Evolutionary conservation across 169 alveolate genomes (phyloP).

Genomic region (Plasmodium sp.): DNA sequence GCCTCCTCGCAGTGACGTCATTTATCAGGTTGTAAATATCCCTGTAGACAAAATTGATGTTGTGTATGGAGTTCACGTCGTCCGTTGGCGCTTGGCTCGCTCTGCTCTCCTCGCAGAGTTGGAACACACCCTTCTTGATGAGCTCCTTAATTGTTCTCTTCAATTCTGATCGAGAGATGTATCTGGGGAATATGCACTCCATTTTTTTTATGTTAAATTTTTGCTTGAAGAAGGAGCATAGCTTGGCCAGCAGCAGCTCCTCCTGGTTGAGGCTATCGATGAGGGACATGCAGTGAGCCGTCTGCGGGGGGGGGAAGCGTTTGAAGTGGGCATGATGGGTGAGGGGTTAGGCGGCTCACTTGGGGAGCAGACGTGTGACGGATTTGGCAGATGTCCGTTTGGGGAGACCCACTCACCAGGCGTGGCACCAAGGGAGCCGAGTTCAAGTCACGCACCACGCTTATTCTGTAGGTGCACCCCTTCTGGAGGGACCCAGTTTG

Average conservation of each 20-base stretch:
- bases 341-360: not conserved
- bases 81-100: not conserved
- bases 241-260: conserved; percentile 79
- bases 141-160: conserved; percentile 67
- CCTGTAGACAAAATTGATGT: conserved; percentile 46
- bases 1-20: not conserved
- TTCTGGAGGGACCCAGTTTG: not conserved
- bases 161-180: conserved; percentile 70
- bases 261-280: conserved; percentile 78
- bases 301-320: not conserved
- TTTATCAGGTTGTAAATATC: conserved; percentile 28
- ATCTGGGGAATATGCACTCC: conserved; percentile 79
- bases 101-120: conserved; percentile 41
- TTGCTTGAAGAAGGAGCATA: conserved; percentile 77
- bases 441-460: conserved; percentile 11
- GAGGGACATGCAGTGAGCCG: conserved; percentile 78
- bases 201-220: conserved; percentile 76
- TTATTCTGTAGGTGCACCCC: conserved; percentile 1
- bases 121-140: conserved; percentile 74
- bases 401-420: not conserved
- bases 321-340: conserved; percentile 1
- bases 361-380: not conserved
- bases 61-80: conserved; percentile 45
- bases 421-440: conserved; percentile 44
- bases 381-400: not conserved